Evolutionary conservation across 768 basidiomycete genomes (phyloP).

Genomic region (Lepiota brunneoincarnata): DNA sequence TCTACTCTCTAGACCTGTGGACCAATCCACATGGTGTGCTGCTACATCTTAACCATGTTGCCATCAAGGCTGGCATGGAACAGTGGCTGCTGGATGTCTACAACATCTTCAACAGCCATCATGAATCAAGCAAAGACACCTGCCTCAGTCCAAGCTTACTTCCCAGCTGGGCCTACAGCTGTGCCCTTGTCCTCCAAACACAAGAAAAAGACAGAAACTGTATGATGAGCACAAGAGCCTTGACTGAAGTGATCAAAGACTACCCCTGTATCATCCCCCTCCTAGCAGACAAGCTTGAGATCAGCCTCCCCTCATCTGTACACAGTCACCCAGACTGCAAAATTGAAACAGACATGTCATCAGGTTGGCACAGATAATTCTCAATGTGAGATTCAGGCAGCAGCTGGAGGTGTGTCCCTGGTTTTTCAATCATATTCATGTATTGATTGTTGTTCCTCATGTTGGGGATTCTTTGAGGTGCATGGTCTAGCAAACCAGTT

Average conservation of each 20-base stretch:
- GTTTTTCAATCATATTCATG: neutral
- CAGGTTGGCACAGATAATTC: slow-evolving; percentile 52
- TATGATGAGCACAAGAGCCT: slow-evolving; percentile 58
- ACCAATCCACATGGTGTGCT: slow-evolving; percentile 88
- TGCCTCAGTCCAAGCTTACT: slow-evolving; percentile 55
- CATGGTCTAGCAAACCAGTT: slow-evolving; percentile 54
- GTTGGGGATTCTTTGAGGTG: slow-evolving; percentile 54
- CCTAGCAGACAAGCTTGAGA: slow-evolving; percentile 83
- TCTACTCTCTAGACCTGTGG: slow-evolving; percentile 82
- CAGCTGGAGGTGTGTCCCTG: slow-evolving; percentile 48
- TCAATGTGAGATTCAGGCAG: slow-evolving; percentile 53
- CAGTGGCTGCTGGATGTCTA: slow-evolving; percentile 81
- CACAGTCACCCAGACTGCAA: slow-evolving; percentile 62
- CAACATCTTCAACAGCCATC: slow-evolving; percentile 38
- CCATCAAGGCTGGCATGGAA: slow-evolving; percentile 72
- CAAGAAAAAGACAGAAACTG: slow-evolving; percentile 48
- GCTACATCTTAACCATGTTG: slow-evolving; percentile 82
- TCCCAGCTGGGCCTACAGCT: slow-evolving; percentile 77
- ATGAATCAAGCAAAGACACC: slow-evolving; percentile 14
- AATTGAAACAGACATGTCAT: slow-evolving; percentile 71
- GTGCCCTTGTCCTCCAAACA: slow-evolving; percentile 64
- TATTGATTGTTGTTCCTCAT: neutral
- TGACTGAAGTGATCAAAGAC: slow-evolving; percentile 68
- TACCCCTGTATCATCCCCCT: slow-evolving; percentile 84
- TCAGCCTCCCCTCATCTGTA: slow-evolving; percentile 54